Evolutionary conservation across 306 rosid species (phyloP).

Genomic region (Fragaria vesca): DNA sequence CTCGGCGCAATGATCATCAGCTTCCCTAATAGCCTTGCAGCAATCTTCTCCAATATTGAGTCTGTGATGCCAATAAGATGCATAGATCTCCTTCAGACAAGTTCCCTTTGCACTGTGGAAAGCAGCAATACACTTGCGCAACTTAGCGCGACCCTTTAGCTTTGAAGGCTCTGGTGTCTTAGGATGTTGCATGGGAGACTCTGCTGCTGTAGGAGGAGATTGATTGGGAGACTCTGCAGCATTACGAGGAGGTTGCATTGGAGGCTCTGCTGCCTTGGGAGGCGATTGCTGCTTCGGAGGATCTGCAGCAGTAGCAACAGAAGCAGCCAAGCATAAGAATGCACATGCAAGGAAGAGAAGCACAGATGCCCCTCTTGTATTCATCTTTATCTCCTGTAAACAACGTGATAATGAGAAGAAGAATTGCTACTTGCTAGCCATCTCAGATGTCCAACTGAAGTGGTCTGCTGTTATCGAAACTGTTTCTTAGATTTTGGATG

Average conservation of each 20-base stretch:
- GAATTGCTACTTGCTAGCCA: too few relatives aligned
- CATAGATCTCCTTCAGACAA: not conserved
- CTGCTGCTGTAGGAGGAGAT: too few relatives aligned
- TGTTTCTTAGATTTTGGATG: too few relatives aligned
- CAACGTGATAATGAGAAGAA: not conserved
- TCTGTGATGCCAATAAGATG: not conserved
- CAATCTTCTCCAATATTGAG: not conserved
- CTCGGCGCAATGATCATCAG: slow-evolving; percentile 2
- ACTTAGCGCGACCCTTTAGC: not conserved
- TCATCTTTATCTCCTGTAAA: not conserved
- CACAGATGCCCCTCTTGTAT: not conserved
- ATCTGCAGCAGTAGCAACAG: not conserved
- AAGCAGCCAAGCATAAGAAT: not conserved
- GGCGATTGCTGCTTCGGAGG: not conserved
- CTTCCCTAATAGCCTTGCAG: not conserved
- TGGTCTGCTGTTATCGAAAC: too few relatives aligned
- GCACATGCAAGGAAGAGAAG: not conserved
- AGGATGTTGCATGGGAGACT: too few relatives aligned
- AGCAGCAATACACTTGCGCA: not conserved
- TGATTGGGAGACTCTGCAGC: too few relatives aligned
- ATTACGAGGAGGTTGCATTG: too few relatives aligned
- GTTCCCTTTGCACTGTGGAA: not conserved
- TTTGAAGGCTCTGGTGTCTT: too few relatives aligned
- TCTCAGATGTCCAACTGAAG: too few relatives aligned
- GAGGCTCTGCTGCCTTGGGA: too few relatives aligned